Evolutionary conservation across 768 basidiomycete species (phyloP).

Genomic region (Goffeauzyma gilvescens): DNA sequence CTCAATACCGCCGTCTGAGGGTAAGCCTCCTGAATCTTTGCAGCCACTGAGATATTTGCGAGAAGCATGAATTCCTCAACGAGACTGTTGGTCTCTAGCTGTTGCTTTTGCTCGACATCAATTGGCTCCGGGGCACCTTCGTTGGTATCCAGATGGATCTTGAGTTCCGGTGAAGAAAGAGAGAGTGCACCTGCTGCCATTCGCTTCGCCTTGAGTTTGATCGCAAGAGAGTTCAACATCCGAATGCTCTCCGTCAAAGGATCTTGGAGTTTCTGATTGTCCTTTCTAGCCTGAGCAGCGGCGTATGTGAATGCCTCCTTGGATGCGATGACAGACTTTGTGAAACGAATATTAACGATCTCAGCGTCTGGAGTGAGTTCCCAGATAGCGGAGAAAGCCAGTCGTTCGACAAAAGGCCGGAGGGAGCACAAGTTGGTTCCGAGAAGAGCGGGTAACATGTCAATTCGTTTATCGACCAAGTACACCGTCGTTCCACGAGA

Average conservation of each 20-base stretch:
- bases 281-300: slow-evolving; percentile 82
- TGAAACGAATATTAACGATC: slow-evolving; percentile 75
- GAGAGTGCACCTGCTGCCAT: slow-evolving; percentile 96
- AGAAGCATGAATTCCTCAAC: slow-evolving; percentile 99
- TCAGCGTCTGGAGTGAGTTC: slow-evolving; percentile 75
- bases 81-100: slow-evolving; percentile 79
- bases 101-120: slow-evolving; percentile 87
- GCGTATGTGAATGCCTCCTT: slow-evolving; percentile 95
- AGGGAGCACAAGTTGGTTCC: slow-evolving; percentile 93
- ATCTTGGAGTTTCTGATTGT: slow-evolving; percentile 67
- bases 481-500: slow-evolving; percentile 91
- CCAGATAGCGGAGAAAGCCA: slow-evolving; percentile 94
- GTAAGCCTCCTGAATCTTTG: slow-evolving; percentile 79
- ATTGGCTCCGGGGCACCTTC: slow-evolving; percentile 79
- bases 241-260: slow-evolving; percentile 68
- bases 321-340: slow-evolving; percentile 88
- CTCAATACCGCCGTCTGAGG: slow-evolving; percentile 82
- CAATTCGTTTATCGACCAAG: slow-evolving; percentile 92
- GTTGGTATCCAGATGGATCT: slow-evolving; percentile 79
- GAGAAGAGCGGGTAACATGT: slow-evolving; percentile 84
- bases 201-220: slow-evolving; percentile 60
- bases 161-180: slow-evolving; percentile 93
- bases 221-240: slow-evolving; percentile 66
- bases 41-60: slow-evolving; percentile 84
- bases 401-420: slow-evolving; percentile 71